These are phyloP conservation scores for Peziza echinospora DNA, from an alignment of 495 filamentous ascomycete genomes.

Conservation along the genomic window DNA sequence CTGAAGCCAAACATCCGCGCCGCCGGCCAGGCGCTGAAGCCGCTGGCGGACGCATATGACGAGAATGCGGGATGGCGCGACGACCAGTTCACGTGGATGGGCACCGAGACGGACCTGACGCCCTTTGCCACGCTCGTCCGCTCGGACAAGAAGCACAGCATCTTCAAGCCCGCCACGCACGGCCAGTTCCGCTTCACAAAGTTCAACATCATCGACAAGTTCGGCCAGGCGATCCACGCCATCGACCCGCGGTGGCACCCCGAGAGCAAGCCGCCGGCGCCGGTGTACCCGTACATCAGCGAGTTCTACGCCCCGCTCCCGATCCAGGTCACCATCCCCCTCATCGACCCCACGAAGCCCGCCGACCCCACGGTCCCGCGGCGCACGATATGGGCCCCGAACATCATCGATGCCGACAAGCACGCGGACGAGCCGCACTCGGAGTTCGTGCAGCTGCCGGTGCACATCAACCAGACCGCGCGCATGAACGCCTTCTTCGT, in stretches of 20 bases:
- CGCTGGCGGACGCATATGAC: conserved; percentile 9
- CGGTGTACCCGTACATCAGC: conserved; percentile 17
- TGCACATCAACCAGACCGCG: conserved; percentile 28
- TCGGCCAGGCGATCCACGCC: conserved; percentile 22
- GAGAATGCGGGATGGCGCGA: conserved; percentile 1
- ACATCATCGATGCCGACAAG: conserved; percentile 1
- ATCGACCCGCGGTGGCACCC: conserved; percentile 20
- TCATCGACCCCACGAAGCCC: not conserved
- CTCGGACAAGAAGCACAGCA: not conserved
- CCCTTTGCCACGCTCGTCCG: conserved; percentile 16
- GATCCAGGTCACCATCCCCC: not conserved
- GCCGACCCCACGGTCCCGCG: conserved; percentile 17
- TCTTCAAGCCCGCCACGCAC: conserved; percentile 28
- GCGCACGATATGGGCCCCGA: not conserved
- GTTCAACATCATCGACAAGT: conserved; percentile 34
- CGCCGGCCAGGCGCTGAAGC: conserved; percentile 2
- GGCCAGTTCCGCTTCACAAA: conserved; percentile 26
- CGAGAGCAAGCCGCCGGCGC: conserved; percentile 5
- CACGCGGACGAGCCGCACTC: conserved; percentile 6
- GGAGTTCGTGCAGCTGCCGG: conserved; percentile 27
- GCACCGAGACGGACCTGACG: conserved; percentile 14
- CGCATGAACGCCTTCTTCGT: conserved; percentile 26
- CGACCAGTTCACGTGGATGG: conserved; percentile 7
- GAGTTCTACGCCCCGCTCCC: conserved; percentile 13
- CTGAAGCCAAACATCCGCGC: conserved; percentile 22